phyloP scores from a whole-genome alignment of 164 flowering plant species.

The Echeveria elegans region DNA sequence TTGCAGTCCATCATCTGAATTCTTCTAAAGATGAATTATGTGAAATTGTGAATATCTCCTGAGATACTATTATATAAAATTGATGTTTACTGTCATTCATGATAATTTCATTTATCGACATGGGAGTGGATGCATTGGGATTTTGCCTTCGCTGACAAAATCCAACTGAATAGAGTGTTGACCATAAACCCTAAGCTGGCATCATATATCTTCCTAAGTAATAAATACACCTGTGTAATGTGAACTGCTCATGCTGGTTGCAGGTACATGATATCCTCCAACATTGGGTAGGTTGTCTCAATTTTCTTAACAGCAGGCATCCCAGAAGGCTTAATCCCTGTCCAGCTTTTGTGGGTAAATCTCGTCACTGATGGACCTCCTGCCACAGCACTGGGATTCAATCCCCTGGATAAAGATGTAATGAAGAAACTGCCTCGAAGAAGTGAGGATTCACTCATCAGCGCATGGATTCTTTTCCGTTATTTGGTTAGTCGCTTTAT shows the following conservation, averaged over 20 bases:
- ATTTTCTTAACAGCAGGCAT: slow-evolving; percentile 88
- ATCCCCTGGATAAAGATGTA: slow-evolving; percentile 80
- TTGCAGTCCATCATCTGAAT: background rate
- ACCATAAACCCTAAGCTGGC: no score
- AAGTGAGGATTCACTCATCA: slow-evolving; percentile 82
- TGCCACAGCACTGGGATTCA: slow-evolving; percentile 90
- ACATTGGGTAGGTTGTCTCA: slow-evolving; percentile 86
- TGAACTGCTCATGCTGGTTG: no score
- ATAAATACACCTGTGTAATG: no score
- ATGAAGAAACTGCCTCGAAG: slow-evolving; percentile 84
- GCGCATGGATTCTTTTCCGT: slow-evolving; percentile 77
- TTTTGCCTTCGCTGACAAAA: no score
- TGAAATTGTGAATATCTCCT: background rate
- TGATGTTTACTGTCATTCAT: background rate
- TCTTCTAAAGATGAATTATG: background rate
- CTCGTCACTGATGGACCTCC: slow-evolving; percentile 96
- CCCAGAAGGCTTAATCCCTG: slow-evolving; percentile 89
- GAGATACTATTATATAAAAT: background rate
- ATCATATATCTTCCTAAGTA: no score
- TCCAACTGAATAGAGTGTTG: no score
- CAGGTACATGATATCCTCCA: slow-evolving; percentile 95
- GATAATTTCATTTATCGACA: no score
- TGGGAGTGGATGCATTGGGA: no score
- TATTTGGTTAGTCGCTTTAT: slow-evolving; percentile 85
- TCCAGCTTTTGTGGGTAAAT: slow-evolving; percentile 95